phyloP scores from a whole-genome alignment of 306 rosid genomes.

The Medicago truncatula region MtrunA17r5.0-ANR NC_053044.1:42960001-42960500 shows the following conservation, averaged over 20 bases:
- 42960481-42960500: conserved; percentile 33
- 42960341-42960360: neutral
- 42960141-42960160: too few relatives aligned
- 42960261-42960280: conserved; percentile 15
- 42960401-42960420: conserved; percentile 21
- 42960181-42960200: too few relatives aligned
- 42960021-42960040: conserved; percentile 9
- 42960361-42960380: conserved; percentile 1
- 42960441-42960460: neutral
- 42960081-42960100: too few relatives aligned
- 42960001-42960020: conserved; percentile 7
- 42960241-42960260: too few relatives aligned
- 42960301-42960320: conserved; percentile 17
- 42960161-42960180: too few relatives aligned
- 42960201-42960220: too few relatives aligned
- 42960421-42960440: conserved; percentile 15
- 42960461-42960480: conserved; percentile 24
- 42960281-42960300: neutral
- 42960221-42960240: too few relatives aligned
- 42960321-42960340: neutral
- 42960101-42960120: too few relatives aligned
- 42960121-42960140: too few relatives aligned
- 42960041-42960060: conserved; percentile 1
- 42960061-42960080: too few relatives aligned
- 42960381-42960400: conserved; percentile 30